Conservation (phyloP, 2,329 filamentous ascomycete genomes). For the Trichoderma sp. region DNA sequence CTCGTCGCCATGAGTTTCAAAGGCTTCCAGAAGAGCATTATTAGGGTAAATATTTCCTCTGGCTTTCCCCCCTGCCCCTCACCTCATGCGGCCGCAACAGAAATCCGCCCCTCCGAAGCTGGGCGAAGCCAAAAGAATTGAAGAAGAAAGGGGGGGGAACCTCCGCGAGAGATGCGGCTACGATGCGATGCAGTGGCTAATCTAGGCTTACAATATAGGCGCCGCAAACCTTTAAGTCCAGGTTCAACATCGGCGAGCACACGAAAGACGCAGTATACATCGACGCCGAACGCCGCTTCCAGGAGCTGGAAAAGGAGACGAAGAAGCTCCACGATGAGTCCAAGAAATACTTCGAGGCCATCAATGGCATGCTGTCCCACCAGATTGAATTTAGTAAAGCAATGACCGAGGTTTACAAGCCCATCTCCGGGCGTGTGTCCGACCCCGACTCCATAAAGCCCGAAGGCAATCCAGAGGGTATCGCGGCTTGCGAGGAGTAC, state of each 20-base stretch:
- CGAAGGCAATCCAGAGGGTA: slow-evolving; percentile 90
- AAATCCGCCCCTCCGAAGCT: slow-evolving; percentile 25
- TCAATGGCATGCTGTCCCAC: slow-evolving; percentile 96
- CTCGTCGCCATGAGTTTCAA: slow-evolving; percentile 82
- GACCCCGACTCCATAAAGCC: slow-evolving; percentile 81
- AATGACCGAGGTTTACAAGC: slow-evolving; percentile 95
- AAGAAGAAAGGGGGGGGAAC: neutral
- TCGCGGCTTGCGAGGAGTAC: slow-evolving; percentile 94
- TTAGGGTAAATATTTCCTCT: slow-evolving; percentile 62
- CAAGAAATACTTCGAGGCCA: slow-evolving; percentile 95
- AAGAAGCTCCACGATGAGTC: slow-evolving; percentile 97
- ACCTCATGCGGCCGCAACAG: slow-evolving; percentile 29
- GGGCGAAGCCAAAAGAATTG: neutral
- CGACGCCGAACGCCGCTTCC: slow-evolving; percentile 90
- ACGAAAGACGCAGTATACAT: slow-evolving; percentile 94
- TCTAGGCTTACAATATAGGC: slow-evolving; percentile 51
- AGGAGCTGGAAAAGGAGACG: slow-evolving; percentile 91
- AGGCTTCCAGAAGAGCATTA: slow-evolving; percentile 88
- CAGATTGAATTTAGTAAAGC: slow-evolving; percentile 98
- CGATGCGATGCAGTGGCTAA: slow-evolving; percentile 3
- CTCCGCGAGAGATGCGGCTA: neutral
- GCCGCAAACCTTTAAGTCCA: slow-evolving; percentile 87
- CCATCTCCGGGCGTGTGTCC: slow-evolving; percentile 92
- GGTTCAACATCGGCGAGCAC: slow-evolving; percentile 93
- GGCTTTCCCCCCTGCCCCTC: slow-evolving; percentile 35